phyloP scores from a whole-genome alignment of 768 basidiomycete genomes.

The Podaxis pistillaris region DNA sequence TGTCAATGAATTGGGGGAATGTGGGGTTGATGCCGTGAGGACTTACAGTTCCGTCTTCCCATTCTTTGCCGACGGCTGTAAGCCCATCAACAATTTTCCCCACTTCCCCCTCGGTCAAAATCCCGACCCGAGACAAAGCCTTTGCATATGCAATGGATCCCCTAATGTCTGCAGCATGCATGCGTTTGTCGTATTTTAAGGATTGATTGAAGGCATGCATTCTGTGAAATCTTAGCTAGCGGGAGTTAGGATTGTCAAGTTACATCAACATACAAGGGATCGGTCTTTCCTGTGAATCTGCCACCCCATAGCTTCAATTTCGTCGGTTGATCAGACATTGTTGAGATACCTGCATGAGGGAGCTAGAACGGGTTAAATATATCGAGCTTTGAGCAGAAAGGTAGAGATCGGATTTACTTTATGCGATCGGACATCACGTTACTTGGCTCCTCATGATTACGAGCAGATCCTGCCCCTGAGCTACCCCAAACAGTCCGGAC shows the following conservation, averaged over 20 bases:
- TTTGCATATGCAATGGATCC: constrained; percentile 98
- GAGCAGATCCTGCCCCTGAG: neutral
- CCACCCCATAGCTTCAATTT: constrained; percentile 86
- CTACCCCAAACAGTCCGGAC: neutral
- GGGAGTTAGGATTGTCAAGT: constrained; percentile 16
- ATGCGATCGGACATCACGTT: constrained; percentile 1
- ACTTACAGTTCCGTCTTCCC: constrained; percentile 73
- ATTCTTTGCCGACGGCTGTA: constrained; percentile 74
- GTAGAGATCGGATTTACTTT: neutral
- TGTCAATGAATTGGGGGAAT: neutral
- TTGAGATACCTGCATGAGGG: neutral
- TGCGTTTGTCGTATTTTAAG: constrained; percentile 89
- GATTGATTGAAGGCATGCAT: constrained; percentile 99
- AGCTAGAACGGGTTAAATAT: constrained; percentile 5
- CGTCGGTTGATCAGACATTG: constrained; percentile 39
- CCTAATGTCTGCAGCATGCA: constrained; percentile 88
- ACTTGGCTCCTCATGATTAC: constrained; percentile 1
- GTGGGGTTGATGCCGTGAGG: neutral
- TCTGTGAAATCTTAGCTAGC: constrained; percentile 36
- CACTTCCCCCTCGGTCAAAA: constrained; percentile 79
- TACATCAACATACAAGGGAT: constrained; percentile 64
- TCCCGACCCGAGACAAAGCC: constrained; percentile 75
- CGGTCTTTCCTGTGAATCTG: constrained; percentile 84
- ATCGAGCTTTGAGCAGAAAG: neutral
- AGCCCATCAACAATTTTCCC: constrained; percentile 72